A percentile compares a stretch with the other conserved stretches of the same genome.
These are phyloP conservation scores for Coniochaeta ligniaria DNA, from an alignment of 2,329 filamentous ascomycete species.

Conservation along the genomic window DNA sequence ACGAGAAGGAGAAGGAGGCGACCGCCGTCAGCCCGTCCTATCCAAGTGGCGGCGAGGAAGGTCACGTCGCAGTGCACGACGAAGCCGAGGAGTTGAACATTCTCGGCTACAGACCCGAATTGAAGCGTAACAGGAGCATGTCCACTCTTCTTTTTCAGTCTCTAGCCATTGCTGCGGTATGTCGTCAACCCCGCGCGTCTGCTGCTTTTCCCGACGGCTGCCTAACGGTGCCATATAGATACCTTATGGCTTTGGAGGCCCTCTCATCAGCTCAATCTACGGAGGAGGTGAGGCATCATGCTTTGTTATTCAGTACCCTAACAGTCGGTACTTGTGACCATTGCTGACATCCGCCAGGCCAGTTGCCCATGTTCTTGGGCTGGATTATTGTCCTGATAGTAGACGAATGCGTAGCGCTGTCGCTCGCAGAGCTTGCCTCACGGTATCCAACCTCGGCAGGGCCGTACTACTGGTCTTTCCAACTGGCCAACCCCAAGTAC, in stretches of 20 bases:
- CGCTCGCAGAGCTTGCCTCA: conserved; percentile 42
- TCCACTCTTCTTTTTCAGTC: conserved; percentile 54
- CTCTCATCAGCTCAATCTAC: conserved; percentile 28
- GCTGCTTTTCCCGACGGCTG: not conserved
- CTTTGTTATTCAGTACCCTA: not conserved
- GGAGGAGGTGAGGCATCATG: conserved; percentile 20
- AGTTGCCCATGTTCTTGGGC: conserved; percentile 47
- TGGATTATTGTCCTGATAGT: conserved; percentile 47
- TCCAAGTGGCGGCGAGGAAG: conserved; percentile 5
- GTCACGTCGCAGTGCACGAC: not conserved
- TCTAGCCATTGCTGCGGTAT: conserved; percentile 48
- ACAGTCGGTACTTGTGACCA: conserved; percentile 14
- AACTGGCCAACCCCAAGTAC: conserved; percentile 31
- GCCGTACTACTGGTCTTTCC: conserved; percentile 47
- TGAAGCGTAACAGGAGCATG: conserved; percentile 51
- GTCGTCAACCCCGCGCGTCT: not conserved
- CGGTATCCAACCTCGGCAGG: conserved; percentile 44
- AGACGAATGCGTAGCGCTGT: conserved; percentile 44
- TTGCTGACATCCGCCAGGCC: conserved; percentile 18
- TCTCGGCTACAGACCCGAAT: conserved; percentile 51
- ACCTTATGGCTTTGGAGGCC: conserved; percentile 40
- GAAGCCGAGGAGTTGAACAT: conserved; percentile 23
- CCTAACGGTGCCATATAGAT: conserved; percentile 24
- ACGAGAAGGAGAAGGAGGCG: conserved; percentile 1
- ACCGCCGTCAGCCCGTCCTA: not conserved